These are phyloP conservation scores for Neurospora sp. DNA, from an alignment of 2,329 filamentous ascomycete species.

Conservation along the genomic window DNA sequence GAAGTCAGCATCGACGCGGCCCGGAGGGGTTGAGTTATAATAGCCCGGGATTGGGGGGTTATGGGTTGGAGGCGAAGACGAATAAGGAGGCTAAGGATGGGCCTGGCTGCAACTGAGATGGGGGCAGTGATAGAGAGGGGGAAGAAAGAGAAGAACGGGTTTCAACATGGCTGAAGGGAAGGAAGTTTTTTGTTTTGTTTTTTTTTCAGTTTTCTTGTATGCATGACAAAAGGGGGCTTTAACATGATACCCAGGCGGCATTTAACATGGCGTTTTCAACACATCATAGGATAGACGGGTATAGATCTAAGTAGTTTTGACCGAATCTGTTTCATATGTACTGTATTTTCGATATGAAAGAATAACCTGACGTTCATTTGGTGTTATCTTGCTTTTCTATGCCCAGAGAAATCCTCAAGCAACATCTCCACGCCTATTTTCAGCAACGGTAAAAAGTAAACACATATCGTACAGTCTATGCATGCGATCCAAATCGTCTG, in stretches of 20 bases:
- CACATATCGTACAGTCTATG: neutral
- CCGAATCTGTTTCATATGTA: neutral
- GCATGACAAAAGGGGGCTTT: conserved; percentile 5
- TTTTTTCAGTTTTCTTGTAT: neutral
- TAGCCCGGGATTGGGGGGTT: conserved; percentile 43
- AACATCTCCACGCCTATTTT: neutral
- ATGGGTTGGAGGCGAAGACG: conserved; percentile 42
- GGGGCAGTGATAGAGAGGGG: neutral
- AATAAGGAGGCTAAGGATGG: conserved; percentile 4
- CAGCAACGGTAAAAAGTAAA: neutral
- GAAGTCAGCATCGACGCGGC: conserved; percentile 46
- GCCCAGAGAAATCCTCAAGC: neutral
- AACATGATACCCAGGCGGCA: conserved; percentile 21
- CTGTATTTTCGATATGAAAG: neutral
- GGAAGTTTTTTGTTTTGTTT: neutral
- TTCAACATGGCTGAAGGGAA: neutral
- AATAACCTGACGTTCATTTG: neutral
- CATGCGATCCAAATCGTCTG: neutral
- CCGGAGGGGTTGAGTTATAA: conserved; percentile 57
- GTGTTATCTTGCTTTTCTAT: neutral
- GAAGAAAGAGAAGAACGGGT: neutral
- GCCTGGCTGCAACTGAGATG: neutral
- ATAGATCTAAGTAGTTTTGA: neutral
- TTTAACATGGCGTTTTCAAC: conserved; percentile 20
- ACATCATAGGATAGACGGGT: neutral